phyloP scores from a whole-genome alignment of 2,329 filamentous ascomycete genomes.

The Penicillium digitatum region DNA sequence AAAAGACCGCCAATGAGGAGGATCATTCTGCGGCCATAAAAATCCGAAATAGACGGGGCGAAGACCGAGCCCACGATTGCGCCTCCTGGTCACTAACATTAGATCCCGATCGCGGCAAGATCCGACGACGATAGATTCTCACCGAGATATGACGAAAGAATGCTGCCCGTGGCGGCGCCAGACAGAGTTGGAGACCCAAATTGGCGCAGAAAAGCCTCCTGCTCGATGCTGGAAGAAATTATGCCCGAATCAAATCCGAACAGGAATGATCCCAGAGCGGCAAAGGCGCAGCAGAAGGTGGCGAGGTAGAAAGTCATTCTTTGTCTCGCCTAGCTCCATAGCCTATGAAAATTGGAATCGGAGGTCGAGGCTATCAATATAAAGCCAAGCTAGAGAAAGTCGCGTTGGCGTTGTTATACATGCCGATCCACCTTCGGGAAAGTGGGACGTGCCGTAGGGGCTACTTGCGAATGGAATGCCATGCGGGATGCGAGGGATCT shows the following conservation, averaged over 20 bases:
- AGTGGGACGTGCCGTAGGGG: slow-evolving; percentile 22
- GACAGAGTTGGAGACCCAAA: slow-evolving; percentile 29
- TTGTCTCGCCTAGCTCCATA: slow-evolving; percentile 12
- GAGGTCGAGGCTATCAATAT: slow-evolving; percentile 3
- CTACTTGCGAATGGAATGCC: slow-evolving; percentile 11
- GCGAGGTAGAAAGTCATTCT: slow-evolving; percentile 32
- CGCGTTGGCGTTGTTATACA: slow-evolving; percentile 13
- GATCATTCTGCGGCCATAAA: slow-evolving; percentile 30
- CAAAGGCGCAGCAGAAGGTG: slow-evolving; percentile 41
- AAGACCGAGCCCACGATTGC: slow-evolving; percentile 38
- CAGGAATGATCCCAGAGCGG: slow-evolving; percentile 47
- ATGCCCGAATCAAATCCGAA: slow-evolving; percentile 48
- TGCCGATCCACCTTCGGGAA: slow-evolving; percentile 15
- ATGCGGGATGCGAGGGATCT: slow-evolving; percentile 19
- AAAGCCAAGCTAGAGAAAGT: not conserved
- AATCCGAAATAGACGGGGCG: slow-evolving; percentile 34
- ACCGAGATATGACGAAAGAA: slow-evolving; percentile 41
- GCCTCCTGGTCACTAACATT: slow-evolving; percentile 28
- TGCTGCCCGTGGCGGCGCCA: slow-evolving; percentile 36
- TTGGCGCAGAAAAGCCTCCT: slow-evolving; percentile 30
- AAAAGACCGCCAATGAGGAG: slow-evolving; percentile 36
- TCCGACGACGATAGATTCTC: not conserved
- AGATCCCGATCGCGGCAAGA: slow-evolving; percentile 7
- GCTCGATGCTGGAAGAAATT: slow-evolving; percentile 37
- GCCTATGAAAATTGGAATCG: not conserved